phyloP scores from a whole-genome alignment of 495 filamentous ascomycete species.

The Pseudomonodictys pantanalensis region DNA sequence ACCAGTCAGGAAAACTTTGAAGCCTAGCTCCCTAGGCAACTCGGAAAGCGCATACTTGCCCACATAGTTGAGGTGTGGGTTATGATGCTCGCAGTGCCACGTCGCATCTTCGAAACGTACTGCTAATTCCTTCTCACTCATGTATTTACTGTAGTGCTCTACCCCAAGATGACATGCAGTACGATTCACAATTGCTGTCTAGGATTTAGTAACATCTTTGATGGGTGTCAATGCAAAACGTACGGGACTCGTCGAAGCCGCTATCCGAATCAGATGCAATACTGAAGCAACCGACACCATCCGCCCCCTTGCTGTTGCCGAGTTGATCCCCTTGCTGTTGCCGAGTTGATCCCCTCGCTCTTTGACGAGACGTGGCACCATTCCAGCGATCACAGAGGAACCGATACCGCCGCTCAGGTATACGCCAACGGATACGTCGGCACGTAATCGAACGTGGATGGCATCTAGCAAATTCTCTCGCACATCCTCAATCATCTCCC shows the following conservation, averaged over 20 bases:
- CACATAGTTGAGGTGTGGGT: constrained; percentile 48
- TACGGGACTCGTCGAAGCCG: constrained; percentile 9
- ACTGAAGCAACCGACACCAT: constrained; percentile 42
- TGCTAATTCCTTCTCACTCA: constrained; percentile 49
- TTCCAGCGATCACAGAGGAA: constrained; percentile 52
- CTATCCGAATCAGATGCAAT: constrained; percentile 45
- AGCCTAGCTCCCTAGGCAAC: constrained; percentile 43
- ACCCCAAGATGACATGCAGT: constrained; percentile 53
- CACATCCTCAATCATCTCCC: constrained; percentile 49
- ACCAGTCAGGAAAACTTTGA: constrained; percentile 53
- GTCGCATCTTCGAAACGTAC: constrained; percentile 49
- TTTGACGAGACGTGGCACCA: constrained; percentile 41
- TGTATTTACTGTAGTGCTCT: constrained; percentile 44
- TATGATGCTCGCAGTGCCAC: constrained; percentile 49
- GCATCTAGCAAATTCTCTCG: constrained; percentile 47
- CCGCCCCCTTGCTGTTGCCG: constrained; percentile 29
- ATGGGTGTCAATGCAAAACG: too few relatives aligned
- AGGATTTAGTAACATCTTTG: not conserved
- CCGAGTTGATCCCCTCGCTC: too few relatives aligned
- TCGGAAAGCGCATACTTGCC: constrained; percentile 49
- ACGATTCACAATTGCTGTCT: constrained; percentile 47
- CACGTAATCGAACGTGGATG: constrained; percentile 48
- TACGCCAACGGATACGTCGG: constrained; percentile 54
- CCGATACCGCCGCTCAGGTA: constrained; percentile 56
- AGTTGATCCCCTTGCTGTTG: constrained; percentile 39